These are phyloP conservation scores for Rhynchosporium agropyri DNA, from an alignment of 2,329 filamentous ascomycete species.

Conservation along the genomic window DNA sequence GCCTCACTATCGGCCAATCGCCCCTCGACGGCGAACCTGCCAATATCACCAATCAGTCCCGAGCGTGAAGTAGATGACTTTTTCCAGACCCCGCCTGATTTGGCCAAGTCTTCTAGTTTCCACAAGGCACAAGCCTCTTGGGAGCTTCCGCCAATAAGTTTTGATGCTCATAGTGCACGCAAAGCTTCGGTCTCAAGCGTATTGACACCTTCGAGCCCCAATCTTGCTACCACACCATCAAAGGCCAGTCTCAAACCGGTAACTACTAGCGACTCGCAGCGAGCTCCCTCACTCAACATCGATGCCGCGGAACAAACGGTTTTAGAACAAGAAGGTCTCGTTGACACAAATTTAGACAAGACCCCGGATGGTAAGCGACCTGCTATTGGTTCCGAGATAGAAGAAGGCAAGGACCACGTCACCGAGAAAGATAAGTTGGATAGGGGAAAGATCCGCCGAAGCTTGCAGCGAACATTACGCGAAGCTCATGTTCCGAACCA, in stretches of 20 bases:
- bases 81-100: conserved; percentile 54
- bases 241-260: conserved; percentile 42
- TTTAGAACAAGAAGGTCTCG: conserved; percentile 67
- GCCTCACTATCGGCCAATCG: conserved; percentile 41
- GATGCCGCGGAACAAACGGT: conserved; percentile 71
- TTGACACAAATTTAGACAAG: conserved; percentile 49
- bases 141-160: conserved; percentile 47
- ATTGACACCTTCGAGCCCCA: conserved; percentile 41
- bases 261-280: conserved; percentile 39
- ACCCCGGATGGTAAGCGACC: conserved; percentile 46
- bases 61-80: conserved; percentile 49
- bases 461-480: conserved; percentile 84
- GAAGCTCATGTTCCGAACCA: conserved; percentile 70
- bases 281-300: conserved; percentile 37
- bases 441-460: conserved; percentile 68
- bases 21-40: conserved; percentile 40
- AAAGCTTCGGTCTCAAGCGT: conserved; percentile 51
- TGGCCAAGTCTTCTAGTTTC: conserved; percentile 45
- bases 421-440: conserved; percentile 42
- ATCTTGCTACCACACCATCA: conserved; percentile 41
- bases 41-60: conserved; percentile 42
- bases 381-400: conserved; percentile 42
- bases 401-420: conserved; percentile 40
- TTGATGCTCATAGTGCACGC: conserved; percentile 43
- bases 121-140: conserved; percentile 49